Conservation (phyloP, 139 green algal genomes). For the Diplosphaera chodatii region DNA sequence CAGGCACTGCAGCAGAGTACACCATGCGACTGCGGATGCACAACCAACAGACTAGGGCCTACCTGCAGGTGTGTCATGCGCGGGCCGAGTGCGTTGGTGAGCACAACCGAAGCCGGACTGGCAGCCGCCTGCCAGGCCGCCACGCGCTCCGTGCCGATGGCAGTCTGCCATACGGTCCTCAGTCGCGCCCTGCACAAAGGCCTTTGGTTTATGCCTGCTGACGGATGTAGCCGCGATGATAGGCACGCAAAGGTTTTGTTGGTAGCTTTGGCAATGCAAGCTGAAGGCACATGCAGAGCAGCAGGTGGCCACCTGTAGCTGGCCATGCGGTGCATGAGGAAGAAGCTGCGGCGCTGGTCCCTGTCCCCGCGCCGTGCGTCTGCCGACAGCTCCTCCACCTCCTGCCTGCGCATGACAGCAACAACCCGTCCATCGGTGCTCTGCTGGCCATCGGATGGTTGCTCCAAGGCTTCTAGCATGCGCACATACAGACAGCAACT, state of each 20-base stretch:
- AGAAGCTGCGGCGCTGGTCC: not conserved
- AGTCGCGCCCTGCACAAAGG: not conserved
- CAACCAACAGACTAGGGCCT: no score
- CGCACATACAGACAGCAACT: no score
- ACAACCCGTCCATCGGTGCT: no score
- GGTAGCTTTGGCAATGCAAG: no score
- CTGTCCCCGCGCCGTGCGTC: not conserved
- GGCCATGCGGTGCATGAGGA: slow-evolving; percentile 1
- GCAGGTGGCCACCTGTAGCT: not conserved
- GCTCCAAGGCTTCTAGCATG: no score
- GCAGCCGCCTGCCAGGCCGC: not conserved
- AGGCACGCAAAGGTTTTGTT: no score
- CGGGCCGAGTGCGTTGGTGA: not conserved
- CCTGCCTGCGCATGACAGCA: not conserved
- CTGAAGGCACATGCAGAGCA: no score
- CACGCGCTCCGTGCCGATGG: not conserved
- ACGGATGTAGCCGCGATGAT: no score
- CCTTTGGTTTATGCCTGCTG: no score
- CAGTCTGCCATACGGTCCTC: not conserved
- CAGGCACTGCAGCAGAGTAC: no score
- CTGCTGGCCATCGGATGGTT: no score
- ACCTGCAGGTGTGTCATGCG: not conserved
- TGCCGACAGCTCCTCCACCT: not conserved
- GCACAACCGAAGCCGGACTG: not conserved
- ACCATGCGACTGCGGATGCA: no score